Percentiles rank a stretch among this genome's conserved stretches.
Evolutionary conservation across 805 yeast species (phyloP).

Genomic region (Barnettozyma vustinii): DNA sequence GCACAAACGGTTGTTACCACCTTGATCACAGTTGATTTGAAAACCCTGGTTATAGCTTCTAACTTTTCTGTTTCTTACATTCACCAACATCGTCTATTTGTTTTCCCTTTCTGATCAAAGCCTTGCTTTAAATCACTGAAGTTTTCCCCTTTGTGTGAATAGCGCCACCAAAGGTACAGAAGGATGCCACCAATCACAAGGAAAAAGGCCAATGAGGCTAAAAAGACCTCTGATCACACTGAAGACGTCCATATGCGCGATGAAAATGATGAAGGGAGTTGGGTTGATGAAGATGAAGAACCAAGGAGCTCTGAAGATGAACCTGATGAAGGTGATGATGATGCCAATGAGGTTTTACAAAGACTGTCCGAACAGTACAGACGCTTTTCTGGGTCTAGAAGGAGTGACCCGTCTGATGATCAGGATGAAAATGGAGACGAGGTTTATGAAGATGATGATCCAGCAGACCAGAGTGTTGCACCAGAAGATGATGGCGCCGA

Average conservation of each 20-base stretch:
- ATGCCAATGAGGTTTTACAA: constrained; percentile 28
- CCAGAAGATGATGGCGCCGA: constrained; percentile 20
- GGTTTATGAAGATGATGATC: constrained; percentile 25
- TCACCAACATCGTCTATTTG: neutral
- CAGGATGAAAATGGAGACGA: constrained; percentile 22
- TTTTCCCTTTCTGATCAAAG: neutral
- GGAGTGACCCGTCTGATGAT: constrained; percentile 18
- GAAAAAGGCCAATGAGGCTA: neutral
- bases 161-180: neutral
- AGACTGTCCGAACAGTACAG: constrained; percentile 38
- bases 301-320: constrained; percentile 6
- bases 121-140: neutral
- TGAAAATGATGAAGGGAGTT: constrained; percentile 7
- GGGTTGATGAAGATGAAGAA: constrained; percentile 21
- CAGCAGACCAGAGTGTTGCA: constrained; percentile 18
- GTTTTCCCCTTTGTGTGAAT: neutral
- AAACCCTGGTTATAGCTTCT: too few species aligned
- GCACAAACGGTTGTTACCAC: too few species aligned
- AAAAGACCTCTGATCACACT: neutral
- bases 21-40: neutral
- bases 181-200: constrained; percentile 6
- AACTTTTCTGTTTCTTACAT: neutral
- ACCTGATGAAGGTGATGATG: constrained; percentile 19
- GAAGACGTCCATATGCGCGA: constrained; percentile 1
- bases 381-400: constrained; percentile 26